Base-by-base conservation (phyloP, 345 rosid genomes). In the Cardamine resedifolia region DNA sequence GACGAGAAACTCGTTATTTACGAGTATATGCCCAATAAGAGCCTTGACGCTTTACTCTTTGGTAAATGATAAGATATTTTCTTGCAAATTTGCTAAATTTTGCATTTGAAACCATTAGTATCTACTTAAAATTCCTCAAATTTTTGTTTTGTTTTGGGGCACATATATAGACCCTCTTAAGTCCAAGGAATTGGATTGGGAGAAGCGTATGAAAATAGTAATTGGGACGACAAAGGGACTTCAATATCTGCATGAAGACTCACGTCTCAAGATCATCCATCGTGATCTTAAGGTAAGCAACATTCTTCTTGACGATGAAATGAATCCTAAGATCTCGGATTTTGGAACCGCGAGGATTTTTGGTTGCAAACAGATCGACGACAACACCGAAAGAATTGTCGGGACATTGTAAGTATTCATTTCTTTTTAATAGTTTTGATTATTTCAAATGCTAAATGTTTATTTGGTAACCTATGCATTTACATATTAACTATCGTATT, bases 1-100 rank as follows among this genome's bases (percentile, higher is more conserved):
- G 71, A 67, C 9, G 71, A 67, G 62, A 52, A 67, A 27, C 62
- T 67, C 52, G 41, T 67, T 10, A 53, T 67, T 15, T 67, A 66
- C 26, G 71, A 67, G 51, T 67, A 67, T 51, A 67, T 67, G 71
- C 41, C 71, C 9, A 67, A 67, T 52, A 53, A 53, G 27, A 53
- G 71, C 51, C 61, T 67, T 67, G 66, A 43, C n/a, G 34, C 34
- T 43, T 8, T 41, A 39, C 66, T 61, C 50, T 61, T 61, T 61
- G 66, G 66, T 61, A 16, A 43, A n/a, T 61, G 51, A 3, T 58
- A 44, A 31, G 2, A 31, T 31, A 31, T 8, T 9, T 9, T 18
- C 1, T 57, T 18, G 34, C 34, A 31, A 31, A 1, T 31, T 31
- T 6, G 34, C 15, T 12, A 24, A 51, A 48, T 48, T 19, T 18